A percentile compares a stretch with the other conserved stretches of the same genome.
These are phyloP conservation scores for Copromyces sp. DNA, from an alignment of 495 filamentous ascomycete species.

Conservation along the genomic window DNA sequence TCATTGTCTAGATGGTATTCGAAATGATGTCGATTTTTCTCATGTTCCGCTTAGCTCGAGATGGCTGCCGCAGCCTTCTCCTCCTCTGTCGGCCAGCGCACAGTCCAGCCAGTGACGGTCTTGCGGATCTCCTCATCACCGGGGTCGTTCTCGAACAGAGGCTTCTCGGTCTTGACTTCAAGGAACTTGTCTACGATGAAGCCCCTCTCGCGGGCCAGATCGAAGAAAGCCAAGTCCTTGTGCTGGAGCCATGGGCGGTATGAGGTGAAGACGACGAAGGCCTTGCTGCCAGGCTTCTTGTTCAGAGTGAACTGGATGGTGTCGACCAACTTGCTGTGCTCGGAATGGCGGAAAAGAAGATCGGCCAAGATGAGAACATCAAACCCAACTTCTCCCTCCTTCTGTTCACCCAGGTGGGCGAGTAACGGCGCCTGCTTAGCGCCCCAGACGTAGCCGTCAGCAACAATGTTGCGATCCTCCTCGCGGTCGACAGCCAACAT, in stretches of 20 bases:
- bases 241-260: slow-evolving; percentile 84
- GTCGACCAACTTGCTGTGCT: slow-evolving; percentile 65
- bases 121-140: slow-evolving; percentile 66
- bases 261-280: slow-evolving; percentile 85
- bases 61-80: background rate
- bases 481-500: slow-evolving; percentile 4
- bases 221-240: slow-evolving; percentile 80
- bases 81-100: slow-evolving; percentile 39
- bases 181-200: slow-evolving; percentile 67
- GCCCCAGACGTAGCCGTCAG: slow-evolving; percentile 77
- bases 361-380: slow-evolving; percentile 80
- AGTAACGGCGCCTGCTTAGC: slow-evolving; percentile 42
- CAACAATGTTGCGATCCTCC: slow-evolving; percentile 28
- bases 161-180: slow-evolving; percentile 68
- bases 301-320: slow-evolving; percentile 57
- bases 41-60: background rate
- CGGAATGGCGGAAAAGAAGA: slow-evolving; percentile 77
- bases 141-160: slow-evolving; percentile 80
- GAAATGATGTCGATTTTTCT: background rate
- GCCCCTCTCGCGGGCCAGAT: slow-evolving; percentile 53
- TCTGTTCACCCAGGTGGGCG: slow-evolving; percentile 29
- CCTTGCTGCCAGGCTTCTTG: slow-evolving; percentile 43
- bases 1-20: background rate
- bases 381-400: slow-evolving; percentile 36
- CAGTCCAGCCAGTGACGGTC: slow-evolving; percentile 72